Conservation (phyloP, 768 basidiomycete genomes). For the Russula ochroleuca region DNA sequence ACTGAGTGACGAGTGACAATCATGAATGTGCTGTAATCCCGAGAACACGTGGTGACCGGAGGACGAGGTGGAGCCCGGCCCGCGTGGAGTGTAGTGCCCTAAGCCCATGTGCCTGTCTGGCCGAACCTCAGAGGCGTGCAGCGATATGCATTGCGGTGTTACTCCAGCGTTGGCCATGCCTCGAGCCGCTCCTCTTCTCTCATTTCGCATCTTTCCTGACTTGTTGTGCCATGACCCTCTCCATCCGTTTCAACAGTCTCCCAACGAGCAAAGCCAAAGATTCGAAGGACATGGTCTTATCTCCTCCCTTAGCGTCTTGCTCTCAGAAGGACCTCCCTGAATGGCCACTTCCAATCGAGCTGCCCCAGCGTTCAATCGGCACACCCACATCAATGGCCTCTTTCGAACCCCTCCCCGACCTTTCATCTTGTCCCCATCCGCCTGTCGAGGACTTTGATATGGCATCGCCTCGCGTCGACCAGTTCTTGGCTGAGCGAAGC, state of each 20-base stretch:
- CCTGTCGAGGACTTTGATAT: conserved; percentile 40
- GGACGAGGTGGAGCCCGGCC: too few species aligned
- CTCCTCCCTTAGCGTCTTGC: conserved; percentile 25
- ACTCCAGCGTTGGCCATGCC: background rate
- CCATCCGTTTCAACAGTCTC: conserved; percentile 64
- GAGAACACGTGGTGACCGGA: too few species aligned
- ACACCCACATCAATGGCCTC: conserved; percentile 42
- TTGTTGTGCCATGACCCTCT: conserved; percentile 65
- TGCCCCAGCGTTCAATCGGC: conserved; percentile 16
- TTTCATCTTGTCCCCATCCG: conserved; percentile 47
- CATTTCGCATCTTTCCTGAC: conserved; percentile 15
- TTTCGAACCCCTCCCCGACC: conserved; percentile 70
- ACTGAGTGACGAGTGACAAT: too few species aligned
- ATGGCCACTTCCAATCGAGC: conserved; percentile 50
- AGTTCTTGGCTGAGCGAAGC: conserved; percentile 35
- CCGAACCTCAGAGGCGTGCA: background rate
- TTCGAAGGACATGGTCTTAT: conserved; percentile 35
- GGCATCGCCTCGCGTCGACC: conserved; percentile 29
- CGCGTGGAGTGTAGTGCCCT: too few species aligned
- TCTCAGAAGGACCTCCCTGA: conserved; percentile 50
- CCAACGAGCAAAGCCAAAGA: conserved; percentile 60
- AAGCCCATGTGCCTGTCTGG: too few species aligned
- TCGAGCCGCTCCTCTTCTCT: conserved; percentile 22
- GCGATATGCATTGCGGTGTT: background rate
- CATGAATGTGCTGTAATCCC: too few species aligned